phyloP scores from a whole-genome alignment of 805 yeast genomes.

The Candida adriatica region DNA sequence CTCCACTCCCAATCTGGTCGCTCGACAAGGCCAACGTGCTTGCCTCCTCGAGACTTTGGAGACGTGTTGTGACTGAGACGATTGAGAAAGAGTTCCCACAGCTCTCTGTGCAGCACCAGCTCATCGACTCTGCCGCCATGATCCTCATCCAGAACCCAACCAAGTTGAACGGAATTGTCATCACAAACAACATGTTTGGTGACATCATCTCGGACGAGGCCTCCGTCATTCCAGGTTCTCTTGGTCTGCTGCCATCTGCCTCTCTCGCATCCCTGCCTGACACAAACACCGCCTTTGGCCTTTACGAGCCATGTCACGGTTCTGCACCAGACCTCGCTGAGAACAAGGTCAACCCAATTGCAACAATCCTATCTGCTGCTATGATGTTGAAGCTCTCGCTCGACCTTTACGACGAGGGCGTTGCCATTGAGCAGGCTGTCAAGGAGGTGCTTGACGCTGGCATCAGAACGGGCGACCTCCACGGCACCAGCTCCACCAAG shows the following conservation, averaged over 20 bases:
- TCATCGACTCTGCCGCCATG: slow-evolving; percentile 99
- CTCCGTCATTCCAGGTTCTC: slow-evolving; percentile 94
- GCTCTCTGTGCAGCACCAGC: slow-evolving; percentile 81
- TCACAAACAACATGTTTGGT: slow-evolving; percentile 96
- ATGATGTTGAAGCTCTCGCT: slow-evolving; percentile 94
- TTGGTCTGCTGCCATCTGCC: slow-evolving; percentile 91
- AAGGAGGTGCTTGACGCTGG: slow-evolving; percentile 73
- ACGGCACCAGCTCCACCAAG: slow-evolving; percentile 73
- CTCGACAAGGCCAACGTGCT: slow-evolving; percentile 96
- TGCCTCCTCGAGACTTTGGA: slow-evolving; percentile 95
- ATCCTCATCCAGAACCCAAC: slow-evolving; percentile 89
- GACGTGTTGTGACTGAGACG: slow-evolving; percentile 83
- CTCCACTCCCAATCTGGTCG: slow-evolving; percentile 94
- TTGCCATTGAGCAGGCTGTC: slow-evolving; percentile 84
- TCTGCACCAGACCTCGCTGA: slow-evolving; percentile 91
- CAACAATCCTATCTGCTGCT: slow-evolving; percentile 92
- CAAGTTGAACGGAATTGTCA: slow-evolving; percentile 82
- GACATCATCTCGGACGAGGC: slow-evolving; percentile 98
- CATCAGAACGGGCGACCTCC: slow-evolving; percentile 85
- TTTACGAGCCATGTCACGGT: slow-evolving; percentile 98
- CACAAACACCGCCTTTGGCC: slow-evolving; percentile 87
- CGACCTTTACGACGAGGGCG: slow-evolving; percentile 77
- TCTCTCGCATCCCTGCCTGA: slow-evolving; percentile 97
- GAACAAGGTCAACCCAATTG: slow-evolving; percentile 91
- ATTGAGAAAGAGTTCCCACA: slow-evolving; percentile 87